phyloP scores from a whole-genome alignment of 1,284 basidiomycete species.

The Sporisorium scitamineum region DNA sequence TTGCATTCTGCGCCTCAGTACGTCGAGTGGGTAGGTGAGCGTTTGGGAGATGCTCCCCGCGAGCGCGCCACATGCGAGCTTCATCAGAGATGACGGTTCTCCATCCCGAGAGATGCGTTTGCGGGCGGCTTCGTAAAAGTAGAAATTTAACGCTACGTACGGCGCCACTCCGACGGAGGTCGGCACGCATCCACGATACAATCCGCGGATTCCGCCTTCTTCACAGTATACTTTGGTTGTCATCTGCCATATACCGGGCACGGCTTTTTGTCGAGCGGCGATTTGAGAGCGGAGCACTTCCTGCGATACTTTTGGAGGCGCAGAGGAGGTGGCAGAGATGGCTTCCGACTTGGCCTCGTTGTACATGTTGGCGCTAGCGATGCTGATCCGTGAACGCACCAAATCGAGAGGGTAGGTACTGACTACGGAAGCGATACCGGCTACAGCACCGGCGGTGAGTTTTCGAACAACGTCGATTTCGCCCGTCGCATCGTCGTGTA shows the following conservation, averaged over 20 bases:
- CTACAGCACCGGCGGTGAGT: constrained; percentile 84
- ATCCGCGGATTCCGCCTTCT: constrained; percentile 85
- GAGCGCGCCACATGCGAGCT: constrained; percentile 72
- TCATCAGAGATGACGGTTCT: constrained; percentile 53
- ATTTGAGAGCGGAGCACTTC: constrained; percentile 31
- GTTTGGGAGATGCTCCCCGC: constrained; percentile 84
- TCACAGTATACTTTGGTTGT: constrained; percentile 87
- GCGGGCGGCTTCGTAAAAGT: constrained; percentile 66
- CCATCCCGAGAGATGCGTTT: constrained; percentile 63
- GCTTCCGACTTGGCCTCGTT: constrained; percentile 49
- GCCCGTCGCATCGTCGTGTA: constrained; percentile 62
- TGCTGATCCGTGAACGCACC: constrained; percentile 89
- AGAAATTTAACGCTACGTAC: constrained; percentile 75
- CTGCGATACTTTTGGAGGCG: constrained; percentile 11
- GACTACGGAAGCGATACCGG: constrained; percentile 89
- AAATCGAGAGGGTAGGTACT: constrained; percentile 94
- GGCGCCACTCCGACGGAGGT: constrained; percentile 93
- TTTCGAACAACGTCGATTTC: constrained; percentile 85
- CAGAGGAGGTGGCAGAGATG: no score
- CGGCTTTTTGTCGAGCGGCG: constrained; percentile 35
- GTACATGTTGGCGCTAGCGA: constrained; percentile 73
- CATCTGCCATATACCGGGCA: constrained; percentile 86
- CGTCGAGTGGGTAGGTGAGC: constrained; percentile 94
- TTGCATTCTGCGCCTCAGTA: constrained; percentile 93
- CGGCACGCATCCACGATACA: constrained; percentile 88